Evolutionary conservation across 176 grass and related monocot species (phyloP).

Genomic region (Oryza officinalis): DNA sequence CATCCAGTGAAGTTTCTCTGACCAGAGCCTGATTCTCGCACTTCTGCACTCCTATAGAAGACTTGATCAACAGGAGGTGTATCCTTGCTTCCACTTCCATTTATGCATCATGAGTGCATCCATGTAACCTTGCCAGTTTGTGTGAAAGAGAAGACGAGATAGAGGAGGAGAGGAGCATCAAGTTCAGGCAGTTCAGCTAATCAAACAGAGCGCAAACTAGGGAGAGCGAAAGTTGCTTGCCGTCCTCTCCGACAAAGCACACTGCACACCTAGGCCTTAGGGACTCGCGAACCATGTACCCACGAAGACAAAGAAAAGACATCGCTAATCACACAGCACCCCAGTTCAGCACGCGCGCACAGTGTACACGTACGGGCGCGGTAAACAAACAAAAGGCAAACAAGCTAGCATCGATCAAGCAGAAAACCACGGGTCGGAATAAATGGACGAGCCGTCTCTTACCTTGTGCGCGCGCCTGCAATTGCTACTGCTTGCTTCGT

Average conservation of each 20-base stretch:
- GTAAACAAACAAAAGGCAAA: background rate
- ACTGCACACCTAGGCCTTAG: background rate
- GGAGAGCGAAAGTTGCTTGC: slow-evolving; percentile 24
- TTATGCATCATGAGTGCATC: slow-evolving; percentile 3
- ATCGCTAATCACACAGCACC: background rate
- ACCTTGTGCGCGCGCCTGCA: background rate
- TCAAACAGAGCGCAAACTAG: background rate
- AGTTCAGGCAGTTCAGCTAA: slow-evolving; percentile 10
- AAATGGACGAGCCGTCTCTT: background rate
- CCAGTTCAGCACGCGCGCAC: background rate
- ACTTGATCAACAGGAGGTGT: too few species aligned
- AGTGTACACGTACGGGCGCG: background rate
- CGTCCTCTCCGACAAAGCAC: slow-evolving; percentile 32
- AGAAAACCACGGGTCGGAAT: background rate
- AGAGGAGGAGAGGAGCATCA: background rate
- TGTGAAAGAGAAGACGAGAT: too few species aligned
- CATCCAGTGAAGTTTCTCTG: too few species aligned
- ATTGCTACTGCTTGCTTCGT: background rate
- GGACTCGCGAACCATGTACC: slow-evolving; percentile 24
- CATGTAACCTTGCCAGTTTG: too few species aligned
- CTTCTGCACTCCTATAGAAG: too few species aligned
- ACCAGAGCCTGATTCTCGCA: too few species aligned
- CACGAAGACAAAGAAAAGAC: background rate
- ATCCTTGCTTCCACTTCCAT: background rate
- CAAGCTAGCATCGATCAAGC: background rate